Base-by-base conservation (phyloP, 148 eudicot species). In the Arbutus unedo region DNA sequence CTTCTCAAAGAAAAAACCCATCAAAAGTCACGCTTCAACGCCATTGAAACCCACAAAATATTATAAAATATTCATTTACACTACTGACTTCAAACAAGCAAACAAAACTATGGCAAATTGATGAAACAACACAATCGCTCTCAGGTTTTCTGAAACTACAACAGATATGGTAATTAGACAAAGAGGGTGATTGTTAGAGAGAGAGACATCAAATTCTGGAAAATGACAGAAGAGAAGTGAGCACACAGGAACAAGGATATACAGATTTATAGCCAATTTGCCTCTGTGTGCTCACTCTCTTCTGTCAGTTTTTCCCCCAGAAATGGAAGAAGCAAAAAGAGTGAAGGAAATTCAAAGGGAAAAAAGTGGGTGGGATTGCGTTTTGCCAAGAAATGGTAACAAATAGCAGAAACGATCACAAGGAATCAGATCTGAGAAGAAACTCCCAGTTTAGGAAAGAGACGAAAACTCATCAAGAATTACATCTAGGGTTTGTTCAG, bases 211-310 rank as follows among this genome's bases (percentile, higher is more conserved):
- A 2, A 74, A 73, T 9, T 15, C 23, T 19, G 64, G 85, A 86
- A 85, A 76, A 45, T 91, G 93, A 91, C 93, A 89, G 93, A 83
- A 88, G 91, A 91, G 91, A 81, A 85, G 92, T 89, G 93, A 91
- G 92, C 93, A 91, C 93, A 77, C 85, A 91, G 88, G 85, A 87
- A 89, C 89, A 91, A 89, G 78, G 85, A 82, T 70, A 86, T 81
- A 84, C 51, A n/a, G 21, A 19, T 64, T 82, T 88, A 83, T 82
- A 82, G 50, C 87, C 86, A 89, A 60, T 84, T 88, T 70, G 85
- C 88, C 85, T 74, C 86, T 89, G 89, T 79, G 89, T 89, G 93
- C 93, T 91, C 93, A 91, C 93, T 91, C 93, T 91, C 93, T 91
- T 91, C 93, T 91, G 93, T 91, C 93, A 91, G 81, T 82, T 89